Percentiles rank a stretch among this genome's conserved stretches.
phyloP scores from a whole-genome alignment of 306 rosid species.

The Inga oerstediana region DNA sequence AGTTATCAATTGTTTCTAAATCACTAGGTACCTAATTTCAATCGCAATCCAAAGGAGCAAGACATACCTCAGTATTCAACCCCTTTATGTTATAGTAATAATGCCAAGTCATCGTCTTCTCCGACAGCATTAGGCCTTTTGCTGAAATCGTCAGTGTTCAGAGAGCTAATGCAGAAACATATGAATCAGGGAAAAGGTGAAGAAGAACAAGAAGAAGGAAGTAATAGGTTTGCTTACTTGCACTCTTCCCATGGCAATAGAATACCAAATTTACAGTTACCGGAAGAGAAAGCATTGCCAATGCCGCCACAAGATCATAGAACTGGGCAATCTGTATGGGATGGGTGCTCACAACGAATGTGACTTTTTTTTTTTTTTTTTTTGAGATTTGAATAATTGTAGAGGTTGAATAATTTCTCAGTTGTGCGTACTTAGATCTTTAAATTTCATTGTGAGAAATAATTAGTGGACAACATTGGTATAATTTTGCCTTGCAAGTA shows the following conservation, averaged over 20 bases:
- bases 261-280: slow-evolving; percentile 49
- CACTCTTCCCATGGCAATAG: slow-evolving; percentile 33
- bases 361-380: too few relatives aligned
- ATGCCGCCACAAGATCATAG: slow-evolving; percentile 22
- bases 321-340: slow-evolving; percentile 42
- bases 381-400: not conserved
- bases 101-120: slow-evolving; percentile 55
- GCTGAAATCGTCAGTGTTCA: slow-evolving; percentile 69
- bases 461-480: too few relatives aligned
- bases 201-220: slow-evolving; percentile 9
- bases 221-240: slow-evolving; percentile 30
- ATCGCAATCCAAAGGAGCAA: slow-evolving; percentile 36
- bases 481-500: too few relatives aligned
- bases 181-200: slow-evolving; percentile 40
- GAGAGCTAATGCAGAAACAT: slow-evolving; percentile 67
- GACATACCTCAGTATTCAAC: slow-evolving; percentile 32
- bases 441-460: not conserved
- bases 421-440: slow-evolving; percentile 18
- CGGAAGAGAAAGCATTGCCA: slow-evolving; percentile 47
- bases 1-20: not conserved
- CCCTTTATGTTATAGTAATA: slow-evolving; percentile 45
- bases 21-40: slow-evolving; percentile 27
- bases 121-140: slow-evolving; percentile 84
- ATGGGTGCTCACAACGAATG: slow-evolving; percentile 41
- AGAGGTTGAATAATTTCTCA: slow-evolving; percentile 33